Evolutionary conservation across 169 alveolate genomes (phyloP), one percentile per base, ranked within the genome.

Genomic region (Plasmodium coatneyi): DNA sequence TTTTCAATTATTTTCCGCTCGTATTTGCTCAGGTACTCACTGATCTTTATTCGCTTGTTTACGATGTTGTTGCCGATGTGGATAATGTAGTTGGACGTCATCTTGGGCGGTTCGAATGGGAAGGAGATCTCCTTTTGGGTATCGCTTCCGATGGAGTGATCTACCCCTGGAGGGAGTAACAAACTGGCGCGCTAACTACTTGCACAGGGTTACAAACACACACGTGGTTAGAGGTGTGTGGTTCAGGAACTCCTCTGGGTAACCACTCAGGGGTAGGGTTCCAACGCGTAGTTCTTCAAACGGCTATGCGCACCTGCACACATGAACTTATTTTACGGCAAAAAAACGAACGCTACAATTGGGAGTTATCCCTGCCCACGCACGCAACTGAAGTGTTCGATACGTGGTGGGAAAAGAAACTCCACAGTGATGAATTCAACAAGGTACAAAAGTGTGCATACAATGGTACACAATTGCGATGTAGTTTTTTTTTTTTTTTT

Each of bases 31-130:
- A 87, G 82, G 28, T 78, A 32, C 71, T 79, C 93, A 14, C 71
- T 71, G 46, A 87, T 79, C n/a, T 60, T 87, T 32, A 87, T 28
- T 70, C 93, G 12, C 49, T 87, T 87, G 32, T 87, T 87, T 52
- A 79, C 72, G 6, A 80, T 60, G 12, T 79, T 25, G 52, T 60
- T 87, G 7, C 93, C 93, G 19, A 87, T 87, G 81, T 79, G 93
- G 12, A 87, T 87, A 25, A 87, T 87, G 70, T 87, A 87, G 71
- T 87, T 87, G 22, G 93, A 87, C 22, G 89, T 87, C 93, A 87
- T 87, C 30, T 25, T 83, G 12, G 36, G 4, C 32, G 71, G 30
- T 43, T 34, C 3, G 6, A 66, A 22, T 25, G 36, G n/a, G 36
- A 66, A 25, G 36, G n/a, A 5, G 36, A 14, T 49, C 25, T 2